These are phyloP conservation scores for Pichia sp. DNA, from an alignment of 1,139 yeast species.

Conservation along the genomic window DNA sequence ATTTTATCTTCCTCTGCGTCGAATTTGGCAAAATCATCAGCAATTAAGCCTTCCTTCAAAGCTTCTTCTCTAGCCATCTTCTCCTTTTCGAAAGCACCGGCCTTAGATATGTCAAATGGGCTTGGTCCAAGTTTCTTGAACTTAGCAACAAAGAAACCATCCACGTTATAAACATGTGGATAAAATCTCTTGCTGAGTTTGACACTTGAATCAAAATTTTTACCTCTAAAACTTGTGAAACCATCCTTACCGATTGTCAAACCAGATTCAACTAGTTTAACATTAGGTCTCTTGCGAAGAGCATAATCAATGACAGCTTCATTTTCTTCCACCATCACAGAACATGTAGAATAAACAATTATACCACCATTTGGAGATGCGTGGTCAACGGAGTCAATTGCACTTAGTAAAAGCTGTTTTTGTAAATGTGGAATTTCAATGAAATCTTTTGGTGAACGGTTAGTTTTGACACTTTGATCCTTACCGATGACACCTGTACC, in stretches of 20 bases:
- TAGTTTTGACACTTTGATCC: slow-evolving; percentile 91
- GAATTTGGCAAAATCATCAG: slow-evolving; percentile 81
- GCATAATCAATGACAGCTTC: slow-evolving; percentile 99
- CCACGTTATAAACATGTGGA: slow-evolving; percentile 98
- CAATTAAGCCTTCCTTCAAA: slow-evolving; percentile 74
- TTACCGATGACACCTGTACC: slow-evolving; percentile 99
- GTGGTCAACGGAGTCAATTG: slow-evolving; percentile 96
- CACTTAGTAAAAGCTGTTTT: slow-evolving; percentile 86
- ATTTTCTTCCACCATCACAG: slow-evolving; percentile 96
- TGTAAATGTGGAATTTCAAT: slow-evolving; percentile 95
- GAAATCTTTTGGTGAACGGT: slow-evolving; percentile 93
- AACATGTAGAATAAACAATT: slow-evolving; percentile 96
- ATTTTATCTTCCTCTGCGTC: slow-evolving; percentile 72
- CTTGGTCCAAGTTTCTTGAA: slow-evolving; percentile 88
- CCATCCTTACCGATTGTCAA: slow-evolving; percentile 94
- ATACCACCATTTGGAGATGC: slow-evolving; percentile 88
- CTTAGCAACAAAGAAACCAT: slow-evolving; percentile 97
- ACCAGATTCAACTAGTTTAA: slow-evolving; percentile 90
- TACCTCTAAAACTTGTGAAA: slow-evolving; percentile 89
- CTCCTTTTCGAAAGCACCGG: slow-evolving; percentile 88
- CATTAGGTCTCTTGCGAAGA: slow-evolving; percentile 92
- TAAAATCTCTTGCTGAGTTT: slow-evolving; percentile 89
- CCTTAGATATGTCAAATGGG: slow-evolving; percentile 76
- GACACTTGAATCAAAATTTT: slow-evolving; percentile 74
- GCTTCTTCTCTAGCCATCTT: slow-evolving; percentile 72